A percentile compares a stretch with the other conserved stretches of the same genome.
Conservation (phyloP, 2,329 filamentous ascomycete species). For the Chaetoscypha palmicola region DNA sequence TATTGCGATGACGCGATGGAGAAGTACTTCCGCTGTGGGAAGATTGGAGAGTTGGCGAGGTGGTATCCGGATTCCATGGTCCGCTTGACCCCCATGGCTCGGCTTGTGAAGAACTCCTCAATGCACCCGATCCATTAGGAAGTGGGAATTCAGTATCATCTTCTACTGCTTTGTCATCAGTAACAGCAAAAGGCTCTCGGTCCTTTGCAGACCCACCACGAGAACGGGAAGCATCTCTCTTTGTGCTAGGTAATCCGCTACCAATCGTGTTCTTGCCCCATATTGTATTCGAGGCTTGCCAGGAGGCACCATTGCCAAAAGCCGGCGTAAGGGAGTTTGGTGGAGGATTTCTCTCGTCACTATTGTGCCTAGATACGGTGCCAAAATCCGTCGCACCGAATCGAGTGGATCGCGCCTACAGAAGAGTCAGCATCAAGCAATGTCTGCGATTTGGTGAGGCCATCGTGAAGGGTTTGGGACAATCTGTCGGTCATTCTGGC, state of each 20-base stretch:
- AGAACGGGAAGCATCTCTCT: slow-evolving; percentile 38
- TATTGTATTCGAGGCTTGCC: slow-evolving; percentile 37
- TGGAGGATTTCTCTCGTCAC: slow-evolving; percentile 32
- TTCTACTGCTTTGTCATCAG: slow-evolving; percentile 26
- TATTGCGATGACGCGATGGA: slow-evolving; percentile 48
- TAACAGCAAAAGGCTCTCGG: slow-evolving; percentile 11
- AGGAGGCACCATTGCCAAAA: slow-evolving; percentile 36
- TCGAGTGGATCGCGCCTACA: slow-evolving; percentile 29
- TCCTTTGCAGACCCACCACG: slow-evolving; percentile 39
- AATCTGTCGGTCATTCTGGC: too few relatives aligned
- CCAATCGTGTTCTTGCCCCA: slow-evolving; percentile 44
- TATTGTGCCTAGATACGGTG: slow-evolving; percentile 24
- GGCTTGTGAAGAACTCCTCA: slow-evolving; percentile 62
- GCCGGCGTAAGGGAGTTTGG: slow-evolving; percentile 34
- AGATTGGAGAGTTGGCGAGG: slow-evolving; percentile 37
- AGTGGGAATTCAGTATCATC: slow-evolving; percentile 36
- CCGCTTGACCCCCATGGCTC: slow-evolving; percentile 53
- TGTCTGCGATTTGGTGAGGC: too few relatives aligned
- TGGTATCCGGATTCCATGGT: slow-evolving; percentile 52
- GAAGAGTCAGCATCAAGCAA: slow-evolving; percentile 18
- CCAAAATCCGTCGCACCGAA: slow-evolving; percentile 35
- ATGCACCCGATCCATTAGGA: slow-evolving; percentile 61
- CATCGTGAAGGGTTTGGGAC: too few relatives aligned
- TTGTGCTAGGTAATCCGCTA: slow-evolving; percentile 39
- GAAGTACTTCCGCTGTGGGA: slow-evolving; percentile 47